Evolutionary conservation across 441 rosid species (phyloP), one percentile per base, ranked within the genome.

Genomic region (Capsella rubella): DNA sequence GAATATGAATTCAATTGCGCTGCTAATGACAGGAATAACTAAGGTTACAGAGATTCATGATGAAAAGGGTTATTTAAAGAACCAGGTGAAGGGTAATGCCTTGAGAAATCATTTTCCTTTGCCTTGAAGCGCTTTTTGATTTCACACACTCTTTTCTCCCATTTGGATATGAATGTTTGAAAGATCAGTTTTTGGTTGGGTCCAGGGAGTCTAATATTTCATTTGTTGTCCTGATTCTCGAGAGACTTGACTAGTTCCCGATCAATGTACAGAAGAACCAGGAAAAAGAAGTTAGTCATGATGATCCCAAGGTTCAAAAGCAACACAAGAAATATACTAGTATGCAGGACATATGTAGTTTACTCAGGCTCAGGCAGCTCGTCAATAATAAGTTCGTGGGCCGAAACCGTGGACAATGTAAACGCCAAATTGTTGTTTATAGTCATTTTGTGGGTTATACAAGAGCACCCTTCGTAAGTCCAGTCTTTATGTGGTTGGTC

Each of bases 181-280:
- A 53, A 28, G 35, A 53, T 28, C 35, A 53, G 5, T 53, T 53
- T 53, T 35, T 53, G 35, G 16, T 14, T 1, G 15, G 35, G 16
- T 53, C 58, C 10, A 27, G 35, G 29, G 15, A 52, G 34, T 12
- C 25, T 52, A 11, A 2, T 52, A 12, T 5, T 52, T 52, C 63
- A 57, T 57, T 35, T 35, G 4, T 58, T 58, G 29, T 58, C 29
- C 46, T 58, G 6, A 58, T 37, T 37, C 29, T 58, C 37, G 10
- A 37, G 39, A 39, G 34, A 60, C 32, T 59, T 5, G 32, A 21
- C 16, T 39, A 12, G 18, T 13, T 59, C 10, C 45, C 43, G 15
- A 31, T 34, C 6, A 5, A 14, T 55, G 18, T 29, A 7, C 4
- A 3, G 3, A 55, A 9, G 40, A 4, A 31, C 40, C 25, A n/a